Percentiles rank a stretch among this genome's conserved stretches.
Evolutionary conservation across 805 yeast genomes (phyloP).

Genomic region (Candida wancherniae): DNA sequence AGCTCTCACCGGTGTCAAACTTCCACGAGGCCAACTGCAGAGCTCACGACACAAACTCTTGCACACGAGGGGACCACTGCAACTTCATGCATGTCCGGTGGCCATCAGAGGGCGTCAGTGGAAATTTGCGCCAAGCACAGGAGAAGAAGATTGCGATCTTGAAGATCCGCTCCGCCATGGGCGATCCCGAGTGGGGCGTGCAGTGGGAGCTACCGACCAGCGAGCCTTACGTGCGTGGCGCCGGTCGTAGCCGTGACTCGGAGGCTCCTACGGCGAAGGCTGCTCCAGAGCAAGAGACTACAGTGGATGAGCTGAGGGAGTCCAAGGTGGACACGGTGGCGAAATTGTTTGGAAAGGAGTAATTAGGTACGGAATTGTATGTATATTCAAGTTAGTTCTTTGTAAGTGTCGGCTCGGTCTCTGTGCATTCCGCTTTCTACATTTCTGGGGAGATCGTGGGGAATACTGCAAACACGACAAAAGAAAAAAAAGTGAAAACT

Average conservation of each 20-base stretch:
- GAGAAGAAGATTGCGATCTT: slow-evolving; percentile 22
- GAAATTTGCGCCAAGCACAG: slow-evolving; percentile 37
- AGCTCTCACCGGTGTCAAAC: slow-evolving; percentile 67
- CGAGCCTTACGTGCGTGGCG: slow-evolving; percentile 6
- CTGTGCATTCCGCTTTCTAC: background rate
- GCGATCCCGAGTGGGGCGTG: slow-evolving; percentile 14
- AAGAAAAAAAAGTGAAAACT: no score
- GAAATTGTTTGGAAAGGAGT: slow-evolving; percentile 8
- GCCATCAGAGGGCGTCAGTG: slow-evolving; percentile 44
- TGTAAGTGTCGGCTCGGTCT: no score
- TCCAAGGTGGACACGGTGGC: slow-evolving; percentile 15
- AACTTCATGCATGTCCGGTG: slow-evolving; percentile 77
- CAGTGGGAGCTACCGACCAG: slow-evolving; percentile 16
- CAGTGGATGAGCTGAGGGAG: slow-evolving; percentile 1
- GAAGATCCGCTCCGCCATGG: slow-evolving; percentile 12
- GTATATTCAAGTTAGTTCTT: no score
- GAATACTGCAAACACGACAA: background rate
- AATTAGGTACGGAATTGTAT: no score
- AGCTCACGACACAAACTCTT: slow-evolving; percentile 56
- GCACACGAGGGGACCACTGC: slow-evolving; percentile 80
- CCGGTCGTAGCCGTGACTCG: no score
- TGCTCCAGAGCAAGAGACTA: background rate
- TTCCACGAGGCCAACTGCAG: slow-evolving; percentile 73
- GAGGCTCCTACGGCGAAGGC: background rate
- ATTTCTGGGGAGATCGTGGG: background rate